phyloP scores from a whole-genome alignment of 1,284 basidiomycete genomes.

The Neolentinus lepideus region DNA sequence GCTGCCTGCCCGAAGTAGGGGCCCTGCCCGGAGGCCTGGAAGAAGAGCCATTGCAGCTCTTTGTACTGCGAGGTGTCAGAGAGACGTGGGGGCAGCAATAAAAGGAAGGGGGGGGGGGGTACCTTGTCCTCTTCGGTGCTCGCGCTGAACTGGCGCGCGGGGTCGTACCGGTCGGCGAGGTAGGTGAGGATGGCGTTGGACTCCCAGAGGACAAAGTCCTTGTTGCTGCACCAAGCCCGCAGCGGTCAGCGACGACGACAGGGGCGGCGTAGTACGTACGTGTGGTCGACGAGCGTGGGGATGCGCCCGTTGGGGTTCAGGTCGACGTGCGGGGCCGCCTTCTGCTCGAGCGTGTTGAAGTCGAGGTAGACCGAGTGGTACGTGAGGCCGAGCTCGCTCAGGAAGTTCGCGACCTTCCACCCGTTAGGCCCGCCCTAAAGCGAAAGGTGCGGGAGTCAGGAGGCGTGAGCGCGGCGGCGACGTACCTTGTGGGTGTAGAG shows the following conservation, averaged over 20 bases:
- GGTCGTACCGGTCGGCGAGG: slow-evolving; percentile 54
- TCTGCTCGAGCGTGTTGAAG: slow-evolving; percentile 21
- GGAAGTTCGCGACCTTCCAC: no score
- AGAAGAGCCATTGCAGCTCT: slow-evolving; percentile 11
- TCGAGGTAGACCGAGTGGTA: slow-evolving; percentile 23
- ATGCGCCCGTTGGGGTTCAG: slow-evolving; percentile 27
- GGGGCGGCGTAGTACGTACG: background rate
- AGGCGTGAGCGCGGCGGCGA: no score
- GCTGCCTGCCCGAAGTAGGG: background rate
- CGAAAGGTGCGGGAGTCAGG: background rate
- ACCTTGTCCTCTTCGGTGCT: no score
- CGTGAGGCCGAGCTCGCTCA: slow-evolving; percentile 22
- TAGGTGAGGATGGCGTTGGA: slow-evolving; percentile 62
- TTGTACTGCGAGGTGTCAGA: slow-evolving; percentile 3
- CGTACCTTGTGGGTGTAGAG: background rate
- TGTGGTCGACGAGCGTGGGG: slow-evolving; percentile 27
- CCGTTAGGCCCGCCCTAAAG: background rate
- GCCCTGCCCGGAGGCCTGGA: slow-evolving; percentile 14
- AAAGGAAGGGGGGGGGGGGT: no score
- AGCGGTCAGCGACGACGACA: background rate
- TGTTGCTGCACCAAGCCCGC: slow-evolving; percentile 9
- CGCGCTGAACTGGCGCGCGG: slow-evolving; percentile 17
- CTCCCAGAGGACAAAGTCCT: slow-evolving; percentile 61
- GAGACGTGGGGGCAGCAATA: no score
- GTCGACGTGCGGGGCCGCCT: slow-evolving; percentile 15